Evolutionary conservation across 2,329 filamentous ascomycete species (phyloP).

Genomic region (Fusarium brevicatenulatum): DNA sequence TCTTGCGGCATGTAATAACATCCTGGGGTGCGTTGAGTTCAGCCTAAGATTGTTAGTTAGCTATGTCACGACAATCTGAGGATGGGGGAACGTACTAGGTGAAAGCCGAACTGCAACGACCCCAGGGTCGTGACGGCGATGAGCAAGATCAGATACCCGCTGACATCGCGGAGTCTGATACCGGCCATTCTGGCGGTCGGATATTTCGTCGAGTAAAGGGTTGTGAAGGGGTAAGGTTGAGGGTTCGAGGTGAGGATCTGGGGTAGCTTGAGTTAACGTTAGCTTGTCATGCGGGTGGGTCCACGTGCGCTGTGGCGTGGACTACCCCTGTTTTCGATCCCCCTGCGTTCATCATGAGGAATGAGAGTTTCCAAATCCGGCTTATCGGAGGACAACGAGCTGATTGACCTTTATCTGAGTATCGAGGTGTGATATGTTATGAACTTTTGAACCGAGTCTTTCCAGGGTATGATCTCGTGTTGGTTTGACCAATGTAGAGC

Average conservation of each 20-base stretch:
- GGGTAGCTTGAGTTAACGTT: slow-evolving; percentile 20
- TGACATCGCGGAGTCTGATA: slow-evolving; percentile 61
- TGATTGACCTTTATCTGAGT: not conserved
- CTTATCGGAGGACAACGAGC: not conserved
- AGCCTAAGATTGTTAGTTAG: slow-evolving; percentile 59
- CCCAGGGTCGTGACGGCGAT: slow-evolving; percentile 83
- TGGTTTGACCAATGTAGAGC: not conserved
- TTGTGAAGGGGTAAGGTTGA: not conserved
- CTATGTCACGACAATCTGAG: not conserved
- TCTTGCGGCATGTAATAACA: slow-evolving; percentile 85
- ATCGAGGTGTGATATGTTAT: too few species aligned
- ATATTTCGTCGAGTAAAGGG: not conserved
- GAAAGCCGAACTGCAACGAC: slow-evolving; percentile 93
- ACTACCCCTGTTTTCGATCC: slow-evolving; percentile 3
- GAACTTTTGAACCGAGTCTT: not conserved
- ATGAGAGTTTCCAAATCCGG: slow-evolving; percentile 1
- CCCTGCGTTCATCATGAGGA: not conserved
- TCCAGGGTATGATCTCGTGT: not conserved
- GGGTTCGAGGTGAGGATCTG: slow-evolving; percentile 13
- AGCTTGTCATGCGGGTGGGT: slow-evolving; percentile 31
- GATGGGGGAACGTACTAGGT: slow-evolving; percentile 71
- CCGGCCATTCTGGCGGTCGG: slow-evolving; percentile 45
- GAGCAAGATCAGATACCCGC: slow-evolving; percentile 80
- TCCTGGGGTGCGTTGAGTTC: slow-evolving; percentile 96
- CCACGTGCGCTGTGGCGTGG: slow-evolving; percentile 33